Conservation (phyloP, 108 stramenopile genomes). For the Seminavis robusta region DNA sequence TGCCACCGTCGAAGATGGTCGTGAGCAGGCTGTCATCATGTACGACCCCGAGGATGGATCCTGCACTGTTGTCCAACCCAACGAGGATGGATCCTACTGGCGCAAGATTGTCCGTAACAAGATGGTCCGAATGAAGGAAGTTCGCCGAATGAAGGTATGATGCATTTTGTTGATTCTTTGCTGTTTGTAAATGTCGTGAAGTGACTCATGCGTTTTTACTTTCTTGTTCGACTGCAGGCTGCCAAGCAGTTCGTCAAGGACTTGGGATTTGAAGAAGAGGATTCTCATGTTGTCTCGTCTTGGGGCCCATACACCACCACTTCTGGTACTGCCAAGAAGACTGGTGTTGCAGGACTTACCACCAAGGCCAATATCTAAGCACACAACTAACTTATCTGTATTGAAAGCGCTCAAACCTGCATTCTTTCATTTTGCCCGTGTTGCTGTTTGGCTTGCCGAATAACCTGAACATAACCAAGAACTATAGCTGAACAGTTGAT, state of each 20-base stretch:
- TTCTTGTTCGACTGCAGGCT: background rate
- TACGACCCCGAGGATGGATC: conserved; percentile 20
- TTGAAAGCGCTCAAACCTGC: too few species aligned
- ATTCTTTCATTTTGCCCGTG: too few species aligned
- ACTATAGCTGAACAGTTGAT: too few species aligned
- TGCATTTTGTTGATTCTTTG: too few species aligned
- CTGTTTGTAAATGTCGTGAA: too few species aligned
- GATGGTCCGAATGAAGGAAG: conserved; percentile 81
- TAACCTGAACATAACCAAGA: too few species aligned
- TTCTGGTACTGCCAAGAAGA: conserved; percentile 67
- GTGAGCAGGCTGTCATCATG: conserved; percentile 66
- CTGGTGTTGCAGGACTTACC: conserved; percentile 62
- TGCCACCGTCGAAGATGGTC: conserved; percentile 20
- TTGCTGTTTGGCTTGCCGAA: too few species aligned
- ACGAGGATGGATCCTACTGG: conserved; percentile 95
- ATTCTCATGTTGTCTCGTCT: conserved; percentile 52
- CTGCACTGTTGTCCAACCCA: conserved; percentile 80
- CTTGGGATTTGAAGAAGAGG: too few species aligned
- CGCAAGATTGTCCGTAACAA: conserved; percentile 92
- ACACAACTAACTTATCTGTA: too few species aligned
- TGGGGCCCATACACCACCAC: conserved; percentile 77
- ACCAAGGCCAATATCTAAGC: conserved; percentile 23
- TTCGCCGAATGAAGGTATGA: background rate
- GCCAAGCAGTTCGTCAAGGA: conserved; percentile 1
- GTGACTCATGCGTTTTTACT: background rate